Evolutionary conservation across 169 alveolate genomes (phyloP).

Genomic region (Cryptosporidium ubiquitum): DNA sequence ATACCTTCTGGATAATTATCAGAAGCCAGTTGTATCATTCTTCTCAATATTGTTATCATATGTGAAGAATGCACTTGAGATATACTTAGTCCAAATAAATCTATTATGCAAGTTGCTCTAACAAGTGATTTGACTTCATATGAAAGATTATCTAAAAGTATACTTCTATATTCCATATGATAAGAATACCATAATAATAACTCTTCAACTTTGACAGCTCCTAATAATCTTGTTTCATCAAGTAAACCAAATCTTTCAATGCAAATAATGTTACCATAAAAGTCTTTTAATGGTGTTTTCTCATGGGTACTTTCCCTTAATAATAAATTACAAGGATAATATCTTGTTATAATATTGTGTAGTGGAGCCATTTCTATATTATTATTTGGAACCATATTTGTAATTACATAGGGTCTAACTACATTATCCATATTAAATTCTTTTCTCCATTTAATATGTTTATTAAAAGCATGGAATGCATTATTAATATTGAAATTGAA

Average conservation of each 20-base stretch:
- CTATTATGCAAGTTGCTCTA: constrained; percentile 67
- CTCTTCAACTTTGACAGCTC: constrained; percentile 72
- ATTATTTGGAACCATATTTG: constrained; percentile 72
- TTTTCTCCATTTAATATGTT: constrained; percentile 70
- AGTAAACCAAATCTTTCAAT: constrained; percentile 68
- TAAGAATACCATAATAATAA: constrained; percentile 64
- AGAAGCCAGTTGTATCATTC: constrained; percentile 70
- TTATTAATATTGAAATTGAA: constrained; percentile 20
- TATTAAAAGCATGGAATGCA: constrained; percentile 35
- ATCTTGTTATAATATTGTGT: constrained; percentile 49
- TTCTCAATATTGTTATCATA: constrained; percentile 50
- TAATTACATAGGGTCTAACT: constrained; percentile 65
- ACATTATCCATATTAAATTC: constrained; percentile 64
- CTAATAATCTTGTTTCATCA: constrained; percentile 71
- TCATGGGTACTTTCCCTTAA: constrained; percentile 39
- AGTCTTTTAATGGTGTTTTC: constrained; percentile 62
- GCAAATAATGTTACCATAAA: constrained; percentile 52
- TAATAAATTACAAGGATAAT: constrained; percentile 59
- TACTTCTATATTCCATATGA: constrained; percentile 70
- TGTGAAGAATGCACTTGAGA: constrained; percentile 74
- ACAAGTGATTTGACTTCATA: constrained; percentile 41
- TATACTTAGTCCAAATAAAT: constrained; percentile 49
- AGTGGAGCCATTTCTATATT: constrained; percentile 73
- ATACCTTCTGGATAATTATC: constrained; percentile 74
- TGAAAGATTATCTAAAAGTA: constrained; percentile 52